Conservation (phyloP, 2,329 filamentous ascomycete genomes). For the Phialophora verrucosa region DNA sequence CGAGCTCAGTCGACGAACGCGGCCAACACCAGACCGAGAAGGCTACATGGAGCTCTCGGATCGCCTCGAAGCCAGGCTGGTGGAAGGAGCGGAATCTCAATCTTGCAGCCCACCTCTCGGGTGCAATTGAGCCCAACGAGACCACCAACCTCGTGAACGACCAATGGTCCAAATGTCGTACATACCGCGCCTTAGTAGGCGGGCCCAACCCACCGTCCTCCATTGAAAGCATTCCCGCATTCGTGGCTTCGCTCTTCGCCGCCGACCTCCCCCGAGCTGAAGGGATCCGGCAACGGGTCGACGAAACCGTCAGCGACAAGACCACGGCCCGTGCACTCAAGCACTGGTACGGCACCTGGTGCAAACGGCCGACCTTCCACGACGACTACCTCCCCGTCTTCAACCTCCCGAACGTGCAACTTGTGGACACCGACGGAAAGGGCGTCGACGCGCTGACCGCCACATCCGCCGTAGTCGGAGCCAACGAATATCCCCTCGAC, state of each 20-base stretch:
- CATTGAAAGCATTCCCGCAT: slow-evolving; percentile 5
- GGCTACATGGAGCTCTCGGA: not conserved
- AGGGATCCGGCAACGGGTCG: slow-evolving; percentile 54
- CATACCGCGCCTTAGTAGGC: slow-evolving; percentile 10
- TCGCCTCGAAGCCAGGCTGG: slow-evolving; percentile 18
- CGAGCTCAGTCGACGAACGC: slow-evolving; percentile 44
- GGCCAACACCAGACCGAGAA: slow-evolving; percentile 13
- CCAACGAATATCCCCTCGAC: slow-evolving; percentile 56
- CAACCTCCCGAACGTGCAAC: slow-evolving; percentile 45
- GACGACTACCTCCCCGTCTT: slow-evolving; percentile 52
- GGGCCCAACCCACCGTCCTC: slow-evolving; percentile 6
- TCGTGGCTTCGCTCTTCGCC: slow-evolving; percentile 32
- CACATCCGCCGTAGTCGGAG: slow-evolving; percentile 55
- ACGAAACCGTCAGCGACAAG: slow-evolving; percentile 57
- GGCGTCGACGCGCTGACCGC: slow-evolving; percentile 56
- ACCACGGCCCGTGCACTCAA: slow-evolving; percentile 60
- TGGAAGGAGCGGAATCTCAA: slow-evolving; percentile 19
- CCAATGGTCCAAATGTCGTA: not conserved
- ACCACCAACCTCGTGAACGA: slow-evolving; percentile 17
- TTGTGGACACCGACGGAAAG: slow-evolving; percentile 57
- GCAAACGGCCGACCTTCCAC: slow-evolving; percentile 66
- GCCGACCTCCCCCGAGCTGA: slow-evolving; percentile 53
- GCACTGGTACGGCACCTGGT: slow-evolving; percentile 64
- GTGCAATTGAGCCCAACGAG: not conserved
- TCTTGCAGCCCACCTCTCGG: slow-evolving; percentile 9